Base-by-base conservation (phyloP, 495 filamentous ascomycete species). In the Penicillium herquei region DNA sequence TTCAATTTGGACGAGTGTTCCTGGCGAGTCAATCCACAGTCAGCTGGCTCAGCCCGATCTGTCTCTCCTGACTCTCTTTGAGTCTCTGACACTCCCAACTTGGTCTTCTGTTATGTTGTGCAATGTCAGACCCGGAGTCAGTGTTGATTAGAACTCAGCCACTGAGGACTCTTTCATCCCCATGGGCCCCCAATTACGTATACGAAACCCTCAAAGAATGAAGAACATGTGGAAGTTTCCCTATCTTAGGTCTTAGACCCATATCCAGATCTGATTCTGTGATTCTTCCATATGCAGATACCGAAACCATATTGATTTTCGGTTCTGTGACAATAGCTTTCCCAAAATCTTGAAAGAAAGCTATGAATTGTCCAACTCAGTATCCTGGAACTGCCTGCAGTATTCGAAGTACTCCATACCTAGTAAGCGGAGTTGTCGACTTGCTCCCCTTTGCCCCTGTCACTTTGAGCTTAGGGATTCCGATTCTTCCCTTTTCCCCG, bases 11-110 rank as follows among this genome's bases (percentile, higher is more conserved):
- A 4, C 46, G 54, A 67, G 65, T 40, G 45, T 49, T 47, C 57
- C 56, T 65, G 52, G 55, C 64, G 64, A 58, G 57, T 53, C 49
- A 47, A 35, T 50, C 42, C 41, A 49, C 16, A 64, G 64, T 64
- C 64, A 55, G 56, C 58, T 56, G 61, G 49, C 21, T 37, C 33
- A 42, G 45, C 45, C 39, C 43, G 14, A 34, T 48, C 39, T 46
- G 54, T 50, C 44, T 56, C 46, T 62, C 44, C 49, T 46, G 43
- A 32, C 43, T 46, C 43, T 32, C 11, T 30, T 26, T 26, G 21
- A 2, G 4, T 26, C 21, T 26, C 21, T 26, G 21, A 26, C 21
- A 2, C 21, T 26, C 21, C 21, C 21, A 26, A 26, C 37, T 17
- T 55, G 32, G 40, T 49, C 31, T 14, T 40, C 40, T 49, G 44